phyloP scores from a whole-genome alignment of 257 asterid species.

The Nicotiana tabacum region DNA sequence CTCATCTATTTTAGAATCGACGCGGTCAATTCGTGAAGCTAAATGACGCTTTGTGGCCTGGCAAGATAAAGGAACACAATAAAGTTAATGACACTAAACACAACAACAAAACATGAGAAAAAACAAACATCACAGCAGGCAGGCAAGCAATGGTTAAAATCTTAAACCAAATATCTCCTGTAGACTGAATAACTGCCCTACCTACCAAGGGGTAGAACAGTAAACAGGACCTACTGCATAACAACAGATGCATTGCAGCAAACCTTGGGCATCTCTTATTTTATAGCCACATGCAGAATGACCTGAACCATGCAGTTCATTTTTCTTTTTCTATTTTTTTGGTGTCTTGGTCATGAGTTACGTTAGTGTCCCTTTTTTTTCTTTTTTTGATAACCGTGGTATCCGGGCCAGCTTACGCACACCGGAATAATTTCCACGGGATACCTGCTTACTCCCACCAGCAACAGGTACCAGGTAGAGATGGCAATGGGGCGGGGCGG shows the following conservation, averaged over 20 bases:
- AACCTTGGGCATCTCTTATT: not conserved
- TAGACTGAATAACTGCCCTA: not conserved
- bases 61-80: constrained; percentile 16
- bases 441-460: too few species aligned
- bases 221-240: not conserved
- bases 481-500: too few species aligned
- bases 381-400: too few species aligned
- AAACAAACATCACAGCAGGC: not conserved
- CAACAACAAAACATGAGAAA: not conserved
- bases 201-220: not conserved
- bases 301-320: not conserved
- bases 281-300: not conserved
- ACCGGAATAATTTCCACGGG: too few species aligned
- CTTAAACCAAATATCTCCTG: not conserved
- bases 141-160: not conserved
- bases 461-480: too few species aligned
- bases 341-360: not conserved
- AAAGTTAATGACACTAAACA: not conserved
- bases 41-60: constrained; percentile 74
- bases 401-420: too few species aligned
- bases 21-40: constrained; percentile 61
- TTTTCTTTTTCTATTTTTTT: not conserved
- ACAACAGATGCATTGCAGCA: not conserved
- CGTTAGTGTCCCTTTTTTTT: too few species aligned
- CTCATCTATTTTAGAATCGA: constrained; percentile 72